These are phyloP conservation scores for Fomitopsis serialis DNA, from an alignment of 768 basidiomycete species.

Conservation along the genomic window DNA sequence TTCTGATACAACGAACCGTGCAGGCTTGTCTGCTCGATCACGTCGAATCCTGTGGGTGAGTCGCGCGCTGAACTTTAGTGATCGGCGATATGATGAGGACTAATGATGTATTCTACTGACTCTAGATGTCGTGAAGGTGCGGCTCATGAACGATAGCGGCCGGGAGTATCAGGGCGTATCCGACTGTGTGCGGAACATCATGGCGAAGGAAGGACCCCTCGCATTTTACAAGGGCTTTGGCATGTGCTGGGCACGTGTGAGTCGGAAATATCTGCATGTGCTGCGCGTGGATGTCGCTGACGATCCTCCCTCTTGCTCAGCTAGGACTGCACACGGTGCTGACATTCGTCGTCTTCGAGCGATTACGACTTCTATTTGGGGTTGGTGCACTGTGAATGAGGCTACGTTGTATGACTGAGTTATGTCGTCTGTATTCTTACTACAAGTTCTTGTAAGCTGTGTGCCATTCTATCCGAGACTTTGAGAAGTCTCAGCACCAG, in stretches of 20 bases:
- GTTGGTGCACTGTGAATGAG: conserved; percentile 25
- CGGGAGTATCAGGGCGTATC: conserved; percentile 22
- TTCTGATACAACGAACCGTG: background rate
- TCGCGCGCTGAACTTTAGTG: background rate
- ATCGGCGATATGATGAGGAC: too few species aligned
- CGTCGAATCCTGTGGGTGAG: conserved; percentile 31
- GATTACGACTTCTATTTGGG: conserved; percentile 24
- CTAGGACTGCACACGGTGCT: conserved; percentile 31
- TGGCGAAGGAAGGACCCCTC: conserved; percentile 25
- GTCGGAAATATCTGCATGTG: conserved; percentile 5
- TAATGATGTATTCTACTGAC: too few species aligned
- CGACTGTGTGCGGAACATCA: conserved; percentile 26
- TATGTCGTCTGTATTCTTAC: too few species aligned
- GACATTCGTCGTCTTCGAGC: conserved; percentile 30
- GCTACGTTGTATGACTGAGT: too few species aligned
- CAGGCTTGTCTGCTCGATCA: conserved; percentile 30
- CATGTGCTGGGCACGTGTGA: conserved; percentile 35
- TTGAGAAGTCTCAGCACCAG: too few species aligned
- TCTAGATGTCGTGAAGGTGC: conserved; percentile 31
- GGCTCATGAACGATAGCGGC: conserved; percentile 32
- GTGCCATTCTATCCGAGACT: too few species aligned
- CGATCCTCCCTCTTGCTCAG: conserved; percentile 13
- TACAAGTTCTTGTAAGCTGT: too few species aligned
- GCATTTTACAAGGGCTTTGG: conserved; percentile 34
- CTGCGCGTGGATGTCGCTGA: background rate